A percentile compares a stretch with the other conserved stretches of the same genome.
Conservation (phyloP, 2,329 filamentous ascomycete genomes). For the Cladosporium sp. region DNA sequence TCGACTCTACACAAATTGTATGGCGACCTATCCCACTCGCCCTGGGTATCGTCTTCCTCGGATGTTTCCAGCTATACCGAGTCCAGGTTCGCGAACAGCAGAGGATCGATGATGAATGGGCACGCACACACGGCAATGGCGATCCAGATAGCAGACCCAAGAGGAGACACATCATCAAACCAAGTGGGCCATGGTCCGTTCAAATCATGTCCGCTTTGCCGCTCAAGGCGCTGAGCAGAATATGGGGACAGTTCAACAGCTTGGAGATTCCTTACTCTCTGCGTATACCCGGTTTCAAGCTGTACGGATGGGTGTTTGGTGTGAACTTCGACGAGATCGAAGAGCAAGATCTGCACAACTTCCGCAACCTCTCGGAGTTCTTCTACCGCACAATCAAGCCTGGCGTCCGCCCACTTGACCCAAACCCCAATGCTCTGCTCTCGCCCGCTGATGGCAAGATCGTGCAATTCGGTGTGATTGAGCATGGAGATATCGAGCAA, state of each 20-base stretch:
- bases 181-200: slow-evolving; percentile 88
- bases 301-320: slow-evolving; percentile 90
- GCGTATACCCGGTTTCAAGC: slow-evolving; percentile 84
- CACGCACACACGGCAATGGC: slow-evolving; percentile 27
- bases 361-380: slow-evolving; percentile 92
- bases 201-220: slow-evolving; percentile 92
- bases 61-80: slow-evolving; percentile 81
- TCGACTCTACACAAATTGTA: slow-evolving; percentile 27
- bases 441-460: slow-evolving; percentile 90
- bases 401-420: slow-evolving; percentile 80
- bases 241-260: slow-evolving; percentile 93
- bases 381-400: slow-evolving; percentile 96
- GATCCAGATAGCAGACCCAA: slow-evolving; percentile 53
- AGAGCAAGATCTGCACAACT: slow-evolving; percentile 84
- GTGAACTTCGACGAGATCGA: slow-evolving; percentile 83
- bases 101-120: slow-evolving; percentile 47
- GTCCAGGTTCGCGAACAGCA: slow-evolving; percentile 57
- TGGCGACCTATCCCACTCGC: slow-evolving; percentile 92
- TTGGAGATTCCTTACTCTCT: slow-evolving; percentile 84
- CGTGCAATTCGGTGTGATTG: slow-evolving; percentile 88
- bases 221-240: slow-evolving; percentile 81
- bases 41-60: slow-evolving; percentile 81
- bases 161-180: slow-evolving; percentile 66
- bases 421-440: slow-evolving; percentile 75
- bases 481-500: slow-evolving; percentile 93